phyloP scores from a whole-genome alignment of 176 grass and related monocot genomes.

The Chrysopogon serrulatus region DNA sequence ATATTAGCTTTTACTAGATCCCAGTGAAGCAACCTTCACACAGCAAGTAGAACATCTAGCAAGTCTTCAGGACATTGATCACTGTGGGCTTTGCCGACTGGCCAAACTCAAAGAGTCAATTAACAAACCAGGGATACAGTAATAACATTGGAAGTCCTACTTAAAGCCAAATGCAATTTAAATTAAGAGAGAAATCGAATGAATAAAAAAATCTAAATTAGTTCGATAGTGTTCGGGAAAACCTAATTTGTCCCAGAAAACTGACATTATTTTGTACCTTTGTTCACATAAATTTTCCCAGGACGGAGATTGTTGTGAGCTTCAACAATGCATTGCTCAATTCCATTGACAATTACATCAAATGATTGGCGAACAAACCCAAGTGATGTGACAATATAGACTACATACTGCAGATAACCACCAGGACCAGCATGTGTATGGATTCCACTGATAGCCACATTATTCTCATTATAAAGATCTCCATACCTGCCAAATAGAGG shows the following conservation, averaged over 20 bases:
- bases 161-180: neutral
- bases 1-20: neutral
- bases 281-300: conserved; percentile 80
- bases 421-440: conserved; percentile 96
- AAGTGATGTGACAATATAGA: conserved; percentile 94
- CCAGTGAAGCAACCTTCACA: conserved; percentile 1
- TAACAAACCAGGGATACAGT: neutral
- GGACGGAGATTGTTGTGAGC: conserved; percentile 85
- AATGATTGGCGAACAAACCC: conserved; percentile 97
- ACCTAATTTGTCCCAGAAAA: neutral
- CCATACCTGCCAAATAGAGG: conserved; percentile 75
- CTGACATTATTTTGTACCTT: conserved; percentile 49
- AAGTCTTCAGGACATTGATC: neutral
- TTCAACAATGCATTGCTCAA: conserved; percentile 85
- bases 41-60: neutral
- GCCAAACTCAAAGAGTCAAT: neutral
- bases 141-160: conserved; percentile 9
- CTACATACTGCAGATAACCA: conserved; percentile 94
- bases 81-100: neutral
- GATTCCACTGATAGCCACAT: conserved; percentile 92
- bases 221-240: neutral
- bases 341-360: conserved; percentile 88
- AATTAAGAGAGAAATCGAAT: neutral
- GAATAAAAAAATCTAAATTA: neutral
- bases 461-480: conserved; percentile 78